Evolutionary conservation across 2,329 filamentous ascomycete species (phyloP).

Genomic region (Neofusicoccum ribis): DNA sequence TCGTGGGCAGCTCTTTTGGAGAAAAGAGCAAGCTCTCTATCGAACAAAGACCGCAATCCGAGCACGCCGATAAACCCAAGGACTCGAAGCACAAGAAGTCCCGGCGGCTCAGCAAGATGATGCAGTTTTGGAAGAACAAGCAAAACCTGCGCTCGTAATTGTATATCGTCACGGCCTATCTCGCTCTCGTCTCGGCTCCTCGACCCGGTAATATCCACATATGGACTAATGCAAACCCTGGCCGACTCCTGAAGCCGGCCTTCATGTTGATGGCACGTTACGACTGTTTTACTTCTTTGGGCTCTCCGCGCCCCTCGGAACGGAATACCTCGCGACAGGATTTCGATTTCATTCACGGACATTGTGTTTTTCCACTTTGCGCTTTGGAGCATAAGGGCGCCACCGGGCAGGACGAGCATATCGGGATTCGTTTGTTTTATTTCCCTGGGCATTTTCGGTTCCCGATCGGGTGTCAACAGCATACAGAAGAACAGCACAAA

Average conservation of each 20-base stretch:
- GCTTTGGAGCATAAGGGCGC: slow-evolving; percentile 17
- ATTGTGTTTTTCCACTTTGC: slow-evolving; percentile 11
- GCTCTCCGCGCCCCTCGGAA: background rate
- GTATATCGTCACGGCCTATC: slow-evolving; percentile 17
- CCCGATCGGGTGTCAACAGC: slow-evolving; percentile 2
- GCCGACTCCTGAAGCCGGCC: slow-evolving; percentile 18
- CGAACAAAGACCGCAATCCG: slow-evolving; percentile 54
- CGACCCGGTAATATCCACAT: slow-evolving; percentile 9
- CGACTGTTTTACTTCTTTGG: slow-evolving; percentile 17
- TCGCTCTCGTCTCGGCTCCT: slow-evolving; percentile 1
- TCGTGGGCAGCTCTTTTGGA: slow-evolving; percentile 65
- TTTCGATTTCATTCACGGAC: slow-evolving; percentile 15
- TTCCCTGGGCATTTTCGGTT: background rate
- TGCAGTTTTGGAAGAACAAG: slow-evolving; percentile 72
- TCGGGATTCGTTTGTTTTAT: slow-evolving; percentile 8
- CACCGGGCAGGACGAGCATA: slow-evolving; percentile 6
- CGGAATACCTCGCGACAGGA: background rate
- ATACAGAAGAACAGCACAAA: slow-evolving; percentile 17
- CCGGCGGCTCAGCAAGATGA: slow-evolving; percentile 70
- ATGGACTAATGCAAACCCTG: slow-evolving; percentile 12
- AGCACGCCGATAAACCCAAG: slow-evolving; percentile 59
- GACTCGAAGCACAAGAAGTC: slow-evolving; percentile 66
- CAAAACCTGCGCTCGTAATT: slow-evolving; percentile 22
- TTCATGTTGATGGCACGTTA: slow-evolving; percentile 19
- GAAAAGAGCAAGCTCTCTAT: slow-evolving; percentile 74